Evolutionary conservation across 306 rosid species (phyloP).

Genomic region (Vigna trinervia): DNA sequence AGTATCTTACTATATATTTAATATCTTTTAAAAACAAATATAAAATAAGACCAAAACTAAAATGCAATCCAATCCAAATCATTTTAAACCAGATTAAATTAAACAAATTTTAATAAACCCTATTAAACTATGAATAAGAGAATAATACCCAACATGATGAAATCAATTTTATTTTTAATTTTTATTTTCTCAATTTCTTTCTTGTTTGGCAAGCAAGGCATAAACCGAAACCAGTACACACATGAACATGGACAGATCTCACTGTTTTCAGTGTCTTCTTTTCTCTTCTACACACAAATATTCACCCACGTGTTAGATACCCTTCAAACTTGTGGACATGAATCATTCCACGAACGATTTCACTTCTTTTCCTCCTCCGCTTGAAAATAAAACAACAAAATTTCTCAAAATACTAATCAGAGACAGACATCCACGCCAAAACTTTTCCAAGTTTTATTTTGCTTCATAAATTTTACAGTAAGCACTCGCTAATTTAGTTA

Average conservation of each 20-base stretch:
- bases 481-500: neutral
- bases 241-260: neutral
- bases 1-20: no score
- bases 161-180: no score
- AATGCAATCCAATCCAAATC: no score
- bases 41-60: no score
- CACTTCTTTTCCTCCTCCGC: neutral
- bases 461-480: neutral
- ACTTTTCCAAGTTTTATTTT: neutral
- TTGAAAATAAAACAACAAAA: neutral
- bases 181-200: no score
- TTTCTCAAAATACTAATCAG: neutral
- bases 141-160: no score
- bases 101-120: no score
- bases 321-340: conserved; percentile 48
- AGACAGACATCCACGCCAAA: neutral
- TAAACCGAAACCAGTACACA: no score
- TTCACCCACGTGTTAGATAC: neutral
- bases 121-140: no score
- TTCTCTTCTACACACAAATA: neutral
- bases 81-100: no score
- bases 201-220: no score
- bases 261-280: neutral
- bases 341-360: conserved; percentile 19
- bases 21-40: no score